Conservation (phyloP, 2,329 filamentous ascomycete species). For the Mycogone perniciosa region DNA sequence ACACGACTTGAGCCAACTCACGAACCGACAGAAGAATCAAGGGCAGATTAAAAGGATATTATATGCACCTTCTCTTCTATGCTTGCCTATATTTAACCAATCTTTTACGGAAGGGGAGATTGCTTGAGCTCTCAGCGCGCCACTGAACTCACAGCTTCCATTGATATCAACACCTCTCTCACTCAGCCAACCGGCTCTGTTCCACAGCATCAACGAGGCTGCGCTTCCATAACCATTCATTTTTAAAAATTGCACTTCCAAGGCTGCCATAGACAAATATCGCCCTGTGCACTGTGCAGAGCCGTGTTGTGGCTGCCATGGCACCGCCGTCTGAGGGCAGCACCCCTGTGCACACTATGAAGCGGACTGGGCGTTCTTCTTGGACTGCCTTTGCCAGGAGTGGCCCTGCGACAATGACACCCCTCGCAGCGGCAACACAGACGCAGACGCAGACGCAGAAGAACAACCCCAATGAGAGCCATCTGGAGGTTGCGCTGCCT, state of each 20-base stretch:
- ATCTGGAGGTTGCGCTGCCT: neutral
- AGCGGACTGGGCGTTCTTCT: constrained; percentile 8
- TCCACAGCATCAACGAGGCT: neutral
- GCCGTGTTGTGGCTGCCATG: neutral
- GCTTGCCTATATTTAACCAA: too few relatives aligned
- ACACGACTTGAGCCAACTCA: neutral
- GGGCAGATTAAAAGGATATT: too few relatives aligned
- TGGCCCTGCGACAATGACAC: too few relatives aligned
- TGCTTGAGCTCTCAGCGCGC: neutral
- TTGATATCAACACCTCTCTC: too few relatives aligned
- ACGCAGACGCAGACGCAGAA: neutral
- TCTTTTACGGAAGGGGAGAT: too few relatives aligned
- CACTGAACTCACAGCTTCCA: too few relatives aligned
- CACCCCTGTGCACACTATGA: constrained; percentile 7
- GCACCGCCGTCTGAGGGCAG: neutral
- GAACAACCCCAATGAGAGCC: neutral
- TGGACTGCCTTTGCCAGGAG: neutral
- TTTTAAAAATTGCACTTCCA: neutral
- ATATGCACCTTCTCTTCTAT: too few relatives aligned
- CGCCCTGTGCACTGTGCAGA: neutral
- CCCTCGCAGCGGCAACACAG: neutral
- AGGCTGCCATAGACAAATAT: too few relatives aligned
- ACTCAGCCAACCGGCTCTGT: neutral
- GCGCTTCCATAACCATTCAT: neutral
- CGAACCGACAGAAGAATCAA: too few relatives aligned